Evolutionary conservation across 176 grass and related monocot genomes (phyloP).

Genomic region (Coix lacrymajobi): DNA sequence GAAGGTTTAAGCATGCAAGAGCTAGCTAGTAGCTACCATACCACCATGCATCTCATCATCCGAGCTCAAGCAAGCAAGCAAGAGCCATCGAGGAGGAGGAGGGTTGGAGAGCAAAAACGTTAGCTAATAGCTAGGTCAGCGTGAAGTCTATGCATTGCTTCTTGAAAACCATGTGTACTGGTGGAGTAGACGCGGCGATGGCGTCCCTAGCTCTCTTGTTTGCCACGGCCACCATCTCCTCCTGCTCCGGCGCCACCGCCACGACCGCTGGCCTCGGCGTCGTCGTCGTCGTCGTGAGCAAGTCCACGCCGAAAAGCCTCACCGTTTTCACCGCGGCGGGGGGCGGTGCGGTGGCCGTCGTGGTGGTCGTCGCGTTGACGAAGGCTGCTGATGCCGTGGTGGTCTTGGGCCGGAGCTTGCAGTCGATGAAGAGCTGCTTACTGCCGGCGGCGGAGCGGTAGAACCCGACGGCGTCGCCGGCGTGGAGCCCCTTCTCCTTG

Average conservation of each 20-base stretch:
- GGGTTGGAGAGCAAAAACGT: constrained; percentile 4
- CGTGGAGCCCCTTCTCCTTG: constrained; percentile 74
- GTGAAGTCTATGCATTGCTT: constrained; percentile 61
- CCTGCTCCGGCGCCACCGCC: background rate
- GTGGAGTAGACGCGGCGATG: background rate
- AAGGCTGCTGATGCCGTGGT: background rate
- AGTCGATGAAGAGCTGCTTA: constrained; percentile 75
- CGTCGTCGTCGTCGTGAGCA: constrained; percentile 4
- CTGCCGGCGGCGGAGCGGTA: constrained; percentile 29
- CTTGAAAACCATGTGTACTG: constrained; percentile 44
- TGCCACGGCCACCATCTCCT: background rate
- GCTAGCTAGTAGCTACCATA: background rate
- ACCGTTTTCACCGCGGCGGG: constrained; percentile 21
- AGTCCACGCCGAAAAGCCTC: constrained; percentile 75
- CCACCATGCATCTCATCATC: background rate
- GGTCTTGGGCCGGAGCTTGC: constrained; percentile 37
- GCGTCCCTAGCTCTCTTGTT: constrained; percentile 43
- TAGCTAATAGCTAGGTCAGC: constrained; percentile 31
- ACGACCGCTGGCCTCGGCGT: background rate
- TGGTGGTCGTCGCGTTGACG: background rate
- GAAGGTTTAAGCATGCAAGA: background rate
- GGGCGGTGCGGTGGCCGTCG: background rate
- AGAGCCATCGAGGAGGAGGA: too few species aligned
- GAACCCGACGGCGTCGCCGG: constrained; percentile 79
- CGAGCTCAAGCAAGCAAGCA: constrained; percentile 11